These are phyloP conservation scores for Lachnellula occidentalis DNA, from an alignment of 2,329 filamentous ascomycete genomes.

Conservation along the genomic window DNA sequence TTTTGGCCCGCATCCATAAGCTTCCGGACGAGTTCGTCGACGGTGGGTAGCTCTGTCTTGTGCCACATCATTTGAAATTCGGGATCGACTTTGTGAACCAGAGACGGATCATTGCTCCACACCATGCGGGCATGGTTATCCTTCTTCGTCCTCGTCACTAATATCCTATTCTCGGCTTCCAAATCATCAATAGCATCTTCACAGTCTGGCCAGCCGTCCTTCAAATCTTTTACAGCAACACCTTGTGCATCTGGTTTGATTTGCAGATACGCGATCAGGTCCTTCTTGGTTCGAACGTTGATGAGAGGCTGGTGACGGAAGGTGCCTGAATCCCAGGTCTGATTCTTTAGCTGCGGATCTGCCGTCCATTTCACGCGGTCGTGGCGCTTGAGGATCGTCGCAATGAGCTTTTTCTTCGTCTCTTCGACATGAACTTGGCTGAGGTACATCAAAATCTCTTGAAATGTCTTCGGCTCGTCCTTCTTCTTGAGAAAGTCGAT, in stretches of 20 bases:
- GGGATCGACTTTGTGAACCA: conserved; percentile 69
- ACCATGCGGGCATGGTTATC: conserved; percentile 81
- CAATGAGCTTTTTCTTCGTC: conserved; percentile 57
- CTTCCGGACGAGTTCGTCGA: conserved; percentile 36
- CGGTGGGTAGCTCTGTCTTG: conserved; percentile 65
- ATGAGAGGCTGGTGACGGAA: conserved; percentile 83
- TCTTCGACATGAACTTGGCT: conserved; percentile 61
- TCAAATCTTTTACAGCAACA: conserved; percentile 81
- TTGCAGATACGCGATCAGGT: conserved; percentile 77
- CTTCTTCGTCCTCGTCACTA: conserved; percentile 89
- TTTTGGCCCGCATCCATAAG: conserved; percentile 35
- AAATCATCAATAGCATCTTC: conserved; percentile 72
- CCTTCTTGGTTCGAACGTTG: conserved; percentile 70
- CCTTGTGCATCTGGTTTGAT: conserved; percentile 74
- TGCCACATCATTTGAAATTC: conserved; percentile 85
- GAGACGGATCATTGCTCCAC: conserved; percentile 79
- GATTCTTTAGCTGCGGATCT: conserved; percentile 54
- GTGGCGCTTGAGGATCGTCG: conserved; percentile 61
- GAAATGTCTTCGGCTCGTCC: conserved; percentile 61
- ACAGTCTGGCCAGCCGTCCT: conserved; percentile 91
- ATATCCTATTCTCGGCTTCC: conserved; percentile 70
- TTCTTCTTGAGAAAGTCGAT: conserved; percentile 77
- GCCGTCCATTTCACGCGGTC: conserved; percentile 53
- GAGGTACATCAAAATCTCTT: conserved; percentile 75
- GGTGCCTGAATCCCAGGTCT: conserved; percentile 62